These are phyloP conservation scores for Gossypium trilobum DNA, from an alignment of 441 rosid species.

Conservation along the genomic window DNA sequence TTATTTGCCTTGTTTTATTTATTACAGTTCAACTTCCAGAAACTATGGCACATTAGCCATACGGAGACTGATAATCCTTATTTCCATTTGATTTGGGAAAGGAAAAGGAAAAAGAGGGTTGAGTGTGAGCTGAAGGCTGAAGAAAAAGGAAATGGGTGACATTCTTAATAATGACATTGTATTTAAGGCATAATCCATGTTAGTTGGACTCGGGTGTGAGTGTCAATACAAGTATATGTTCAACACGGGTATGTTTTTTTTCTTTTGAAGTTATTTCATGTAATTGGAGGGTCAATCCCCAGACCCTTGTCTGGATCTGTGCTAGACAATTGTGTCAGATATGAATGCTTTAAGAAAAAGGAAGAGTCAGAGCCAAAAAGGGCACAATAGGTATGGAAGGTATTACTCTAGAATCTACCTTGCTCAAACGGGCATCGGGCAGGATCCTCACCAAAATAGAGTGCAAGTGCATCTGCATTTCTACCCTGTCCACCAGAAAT, in stretches of 20 bases:
- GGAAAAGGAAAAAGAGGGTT: not conserved
- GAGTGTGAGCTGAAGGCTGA: not conserved
- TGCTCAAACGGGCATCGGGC: slow-evolving; percentile 92
- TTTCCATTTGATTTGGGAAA: not conserved
- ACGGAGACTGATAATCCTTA: not conserved
- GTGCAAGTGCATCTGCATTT: slow-evolving; percentile 92
- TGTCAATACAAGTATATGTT: not conserved
- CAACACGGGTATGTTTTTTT: not conserved
- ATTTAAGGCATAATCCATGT: not conserved
- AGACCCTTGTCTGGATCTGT: not conserved
- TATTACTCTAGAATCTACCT: slow-evolving; percentile 39
- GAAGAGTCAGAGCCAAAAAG: not conserved
- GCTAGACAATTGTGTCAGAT: not conserved
- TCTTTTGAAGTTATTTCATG: not conserved
- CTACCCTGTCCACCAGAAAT: slow-evolving; percentile 60
- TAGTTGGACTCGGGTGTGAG: not conserved
- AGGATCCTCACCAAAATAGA: slow-evolving; percentile 97
- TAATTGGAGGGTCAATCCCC: not conserved
- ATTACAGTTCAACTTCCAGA: not conserved
- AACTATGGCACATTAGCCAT: not conserved
- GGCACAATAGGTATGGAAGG: not conserved
- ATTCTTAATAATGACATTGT: not conserved
- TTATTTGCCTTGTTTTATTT: not conserved
- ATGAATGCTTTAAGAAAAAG: not conserved
- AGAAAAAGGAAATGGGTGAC: not conserved